These are phyloP conservation scores for Omphalotus guepiniiformis DNA, from an alignment of 768 basidiomycete genomes.

Conservation along the genomic window DNA sequence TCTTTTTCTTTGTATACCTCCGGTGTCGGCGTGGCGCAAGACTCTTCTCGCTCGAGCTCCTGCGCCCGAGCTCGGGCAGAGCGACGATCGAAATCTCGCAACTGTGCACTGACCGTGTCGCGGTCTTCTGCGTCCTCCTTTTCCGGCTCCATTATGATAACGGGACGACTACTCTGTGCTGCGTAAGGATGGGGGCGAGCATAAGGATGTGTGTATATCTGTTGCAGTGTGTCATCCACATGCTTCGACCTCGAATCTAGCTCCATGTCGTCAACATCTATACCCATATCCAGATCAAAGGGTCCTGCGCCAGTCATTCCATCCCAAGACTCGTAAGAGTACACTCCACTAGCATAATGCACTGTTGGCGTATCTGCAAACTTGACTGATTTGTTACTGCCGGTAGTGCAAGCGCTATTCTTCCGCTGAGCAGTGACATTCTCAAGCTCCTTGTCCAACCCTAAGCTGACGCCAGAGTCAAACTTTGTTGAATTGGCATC, in stretches of 20 bases:
- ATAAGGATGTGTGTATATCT: conserved; percentile 4
- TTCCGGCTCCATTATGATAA: background rate
- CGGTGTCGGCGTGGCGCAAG: conserved; percentile 20
- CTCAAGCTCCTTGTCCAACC: background rate
- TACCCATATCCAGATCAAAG: conserved; percentile 22
- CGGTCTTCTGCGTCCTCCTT: background rate
- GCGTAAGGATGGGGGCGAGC: conserved; percentile 10
- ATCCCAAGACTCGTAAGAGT: conserved; percentile 13
- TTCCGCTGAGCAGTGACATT: conserved; percentile 8
- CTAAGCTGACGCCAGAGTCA: background rate
- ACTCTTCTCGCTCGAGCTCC: conserved; percentile 15
- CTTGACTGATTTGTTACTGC: conserved; percentile 56
- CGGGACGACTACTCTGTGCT: conserved; percentile 1
- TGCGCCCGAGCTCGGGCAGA: background rate
- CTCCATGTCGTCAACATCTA: conserved; percentile 14
- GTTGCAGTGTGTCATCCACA: background rate
- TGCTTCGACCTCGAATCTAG: conserved; percentile 7
- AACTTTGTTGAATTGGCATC: background rate
- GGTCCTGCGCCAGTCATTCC: background rate
- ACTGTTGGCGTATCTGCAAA: conserved; percentile 65
- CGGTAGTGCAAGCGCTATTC: conserved; percentile 8
- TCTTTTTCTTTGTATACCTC: conserved; percentile 20
- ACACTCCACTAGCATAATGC: conserved; percentile 34
- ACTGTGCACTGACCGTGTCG: background rate
- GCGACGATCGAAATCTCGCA: background rate